Percentiles rank a stretch among this genome's conserved stretches.
These are phyloP conservation scores for Coniella lustricola DNA, from an alignment of 2,329 filamentous ascomycete genomes.

Conservation along the genomic window DNA sequence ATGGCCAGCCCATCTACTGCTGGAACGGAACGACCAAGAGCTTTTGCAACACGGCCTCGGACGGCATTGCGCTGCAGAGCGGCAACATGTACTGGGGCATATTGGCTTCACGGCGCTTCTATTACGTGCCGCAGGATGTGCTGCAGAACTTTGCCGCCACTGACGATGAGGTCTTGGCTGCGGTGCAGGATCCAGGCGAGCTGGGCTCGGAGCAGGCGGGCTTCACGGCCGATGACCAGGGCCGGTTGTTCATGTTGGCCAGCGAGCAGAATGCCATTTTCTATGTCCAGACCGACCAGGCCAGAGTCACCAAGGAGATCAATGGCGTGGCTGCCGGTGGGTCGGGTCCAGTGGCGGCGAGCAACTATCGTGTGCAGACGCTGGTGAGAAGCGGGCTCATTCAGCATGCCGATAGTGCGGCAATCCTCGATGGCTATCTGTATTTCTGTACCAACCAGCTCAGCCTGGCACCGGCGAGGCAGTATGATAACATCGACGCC, in stretches of 20 bases:
- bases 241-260: conserved; percentile 33
- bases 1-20: conserved; percentile 26
- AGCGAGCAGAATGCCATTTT: conserved; percentile 37
- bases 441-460: conserved; percentile 37
- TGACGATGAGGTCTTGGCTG: conserved; percentile 28
- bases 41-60: conserved; percentile 25
- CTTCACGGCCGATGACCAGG: conserved; percentile 33
- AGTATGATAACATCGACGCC: conserved; percentile 32
- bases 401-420: conserved; percentile 34
- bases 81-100: conserved; percentile 37
- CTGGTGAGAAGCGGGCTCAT: conserved; percentile 32
- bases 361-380: conserved; percentile 33
- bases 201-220: conserved; percentile 34
- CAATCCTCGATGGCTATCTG: conserved; percentile 33
- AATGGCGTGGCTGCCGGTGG: conserved; percentile 28
- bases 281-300: conserved; percentile 32
- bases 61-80: conserved; percentile 31
- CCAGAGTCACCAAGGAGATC: conserved; percentile 26
- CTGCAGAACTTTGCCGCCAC: conserved; percentile 25
- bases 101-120: conserved; percentile 32
- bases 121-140: conserved; percentile 30
- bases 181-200: conserved; percentile 32
- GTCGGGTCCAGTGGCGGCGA: conserved; percentile 24
- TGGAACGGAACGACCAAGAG: conserved; percentile 29
- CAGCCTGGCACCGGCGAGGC: conserved; percentile 26